Base-by-base conservation (phyloP, 805 yeast genomes). In the Alloascoidea africana region DNA sequence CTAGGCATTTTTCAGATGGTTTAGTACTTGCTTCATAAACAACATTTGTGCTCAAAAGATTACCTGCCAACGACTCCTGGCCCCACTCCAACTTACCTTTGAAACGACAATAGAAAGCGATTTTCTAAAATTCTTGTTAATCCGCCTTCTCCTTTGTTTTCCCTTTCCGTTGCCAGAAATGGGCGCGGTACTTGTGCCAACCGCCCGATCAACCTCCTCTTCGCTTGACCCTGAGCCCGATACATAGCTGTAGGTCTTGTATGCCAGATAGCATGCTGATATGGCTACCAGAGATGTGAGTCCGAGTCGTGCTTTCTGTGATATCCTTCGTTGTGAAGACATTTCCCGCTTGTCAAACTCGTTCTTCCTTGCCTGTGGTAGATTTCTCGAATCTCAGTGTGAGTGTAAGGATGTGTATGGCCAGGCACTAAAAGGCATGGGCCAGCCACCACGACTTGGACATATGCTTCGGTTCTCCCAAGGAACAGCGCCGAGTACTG, bases 171-270 rank as follows among this genome's bases (percentile, higher is more conserved):
- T n/a, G n/a, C n/a, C n/a, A n/a, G n/a, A n/a, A n/a, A n/a, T n/a
- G n/a, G n/a, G n/a, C n/a, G 30, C 30, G n/a, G n/a, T n/a, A 23
- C 30, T 23, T 23, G 30, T 23, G n/a, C n/a, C n/a, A 8, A 23
- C 30, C 8, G 30, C 8, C n/a, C 30, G 8, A 8, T n/a, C 30
- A 23, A n/a, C n/a, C n/a, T 23, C n/a, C 8, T 23, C 13, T 23
- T 23, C 30, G n/a, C n/a, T 8, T n/a, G 8, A 8, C 8, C n/a
- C n/a, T 23, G 8, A 8, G 8, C 30, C 30, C 13, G 8, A 8
- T n/a, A 23, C 30, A 23, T 23, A 23, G n/a, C 13, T 23, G 30
- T 8, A 23, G n/a, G 30, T n/a, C n/a, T 23, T 23, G n/a, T 23
- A 23, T 8, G 30, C 30, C 30, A 23, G 30, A 23, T 23, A 23